Evolutionary conservation across 1,284 basidiomycete genomes (phyloP).

Genomic region (Ceratobasidium sp.): DNA sequence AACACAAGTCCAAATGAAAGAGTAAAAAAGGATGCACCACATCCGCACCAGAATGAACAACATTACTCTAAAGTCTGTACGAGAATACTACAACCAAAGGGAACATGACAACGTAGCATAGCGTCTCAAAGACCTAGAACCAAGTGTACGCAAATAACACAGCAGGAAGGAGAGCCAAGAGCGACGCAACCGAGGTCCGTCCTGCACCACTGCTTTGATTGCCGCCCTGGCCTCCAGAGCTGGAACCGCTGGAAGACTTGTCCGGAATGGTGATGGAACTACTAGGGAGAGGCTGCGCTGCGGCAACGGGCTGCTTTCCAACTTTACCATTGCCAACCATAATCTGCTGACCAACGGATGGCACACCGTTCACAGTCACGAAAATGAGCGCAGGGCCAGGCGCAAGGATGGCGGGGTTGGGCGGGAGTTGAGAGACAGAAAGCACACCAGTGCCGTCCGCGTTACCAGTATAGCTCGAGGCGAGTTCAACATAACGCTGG

Average conservation of each 20-base stretch:
- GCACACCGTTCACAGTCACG: slow-evolving; percentile 82
- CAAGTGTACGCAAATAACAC: neutral
- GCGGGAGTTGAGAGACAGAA: slow-evolving; percentile 80
- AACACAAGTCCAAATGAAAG: slow-evolving; percentile 10
- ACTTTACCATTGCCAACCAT: slow-evolving; percentile 77
- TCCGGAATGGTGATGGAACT: slow-evolving; percentile 21
- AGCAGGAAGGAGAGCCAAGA: slow-evolving; percentile 2
- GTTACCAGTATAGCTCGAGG: slow-evolving; percentile 71
- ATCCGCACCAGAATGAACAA: neutral
- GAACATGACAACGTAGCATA: neutral
- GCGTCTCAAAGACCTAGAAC: neutral
- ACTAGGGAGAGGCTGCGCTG: slow-evolving; percentile 52
- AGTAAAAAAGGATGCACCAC: neutral
- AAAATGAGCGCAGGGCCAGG: slow-evolving; percentile 87
- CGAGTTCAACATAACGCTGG: slow-evolving; percentile 69
- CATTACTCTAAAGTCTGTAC: slow-evolving; percentile 12
- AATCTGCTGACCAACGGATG: slow-evolving; percentile 76
- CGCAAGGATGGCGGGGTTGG: slow-evolving; percentile 82
- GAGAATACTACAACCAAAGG: neutral
- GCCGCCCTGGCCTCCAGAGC: neutral
- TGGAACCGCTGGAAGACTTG: neutral
- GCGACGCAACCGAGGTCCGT: neutral
- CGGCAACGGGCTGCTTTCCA: slow-evolving; percentile 54
- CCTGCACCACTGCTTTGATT: slow-evolving; percentile 3
- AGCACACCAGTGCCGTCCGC: slow-evolving; percentile 72